Evolutionary conservation across 2,329 filamentous ascomycete species (phyloP).

Genomic region (Pseudogymnoascus sp.): DNA sequence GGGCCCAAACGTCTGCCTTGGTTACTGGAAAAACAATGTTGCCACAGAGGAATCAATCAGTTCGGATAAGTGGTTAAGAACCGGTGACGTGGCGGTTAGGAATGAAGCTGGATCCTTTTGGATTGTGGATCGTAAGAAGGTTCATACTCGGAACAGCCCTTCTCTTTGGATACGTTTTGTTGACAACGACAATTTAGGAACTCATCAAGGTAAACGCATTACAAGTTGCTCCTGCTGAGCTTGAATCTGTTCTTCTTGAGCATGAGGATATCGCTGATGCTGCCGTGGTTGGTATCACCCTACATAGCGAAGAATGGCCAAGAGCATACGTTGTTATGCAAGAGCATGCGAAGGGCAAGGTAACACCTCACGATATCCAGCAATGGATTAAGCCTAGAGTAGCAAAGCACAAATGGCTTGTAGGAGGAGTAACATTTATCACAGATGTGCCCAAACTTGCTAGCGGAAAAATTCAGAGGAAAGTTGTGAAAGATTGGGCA

Average conservation of each 20-base stretch:
- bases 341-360: conserved; percentile 36
- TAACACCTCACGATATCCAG: conserved; percentile 47
- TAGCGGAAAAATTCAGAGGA: conserved; percentile 52
- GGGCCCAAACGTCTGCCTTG: conserved; percentile 51
- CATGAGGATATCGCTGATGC: conserved; percentile 47
- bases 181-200: conserved; percentile 34
- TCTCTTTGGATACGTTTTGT: conserved; percentile 11
- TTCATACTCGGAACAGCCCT: conserved; percentile 14
- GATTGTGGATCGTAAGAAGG: conserved; percentile 51
- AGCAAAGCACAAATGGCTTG: conserved; percentile 45
- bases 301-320: conserved; percentile 45
- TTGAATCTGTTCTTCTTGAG: conserved; percentile 45
- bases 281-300: conserved; percentile 46
- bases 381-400: conserved; percentile 39
- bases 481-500: conserved; percentile 50
- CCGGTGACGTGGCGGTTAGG: conserved; percentile 49
- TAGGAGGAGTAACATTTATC: conserved; percentile 47
- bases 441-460: conserved; percentile 51
- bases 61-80: conserved; percentile 50
- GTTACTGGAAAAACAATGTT: conserved; percentile 51
- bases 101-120: conserved; percentile 42
- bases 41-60: conserved; percentile 47
- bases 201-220: conserved; percentile 54
- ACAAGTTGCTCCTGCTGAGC: conserved; percentile 54
- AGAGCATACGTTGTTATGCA: conserved; percentile 48